These are phyloP conservation scores for Hymenoscyphus repandus DNA, from an alignment of 2,329 filamentous ascomycete species.

Conservation along the genomic window DNA sequence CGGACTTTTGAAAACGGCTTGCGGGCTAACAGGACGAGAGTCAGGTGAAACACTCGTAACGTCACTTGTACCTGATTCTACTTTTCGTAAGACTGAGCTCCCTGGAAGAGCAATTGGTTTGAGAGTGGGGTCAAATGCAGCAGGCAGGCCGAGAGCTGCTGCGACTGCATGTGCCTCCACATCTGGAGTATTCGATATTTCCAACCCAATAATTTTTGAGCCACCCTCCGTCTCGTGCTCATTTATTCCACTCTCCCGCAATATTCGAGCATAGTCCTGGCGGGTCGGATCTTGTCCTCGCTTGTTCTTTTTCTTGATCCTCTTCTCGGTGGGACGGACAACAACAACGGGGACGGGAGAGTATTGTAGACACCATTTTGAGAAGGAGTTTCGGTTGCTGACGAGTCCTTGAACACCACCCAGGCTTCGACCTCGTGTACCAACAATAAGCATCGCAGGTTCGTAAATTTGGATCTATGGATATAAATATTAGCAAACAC, in stretches of 20 bases:
- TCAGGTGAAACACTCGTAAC: slow-evolving; percentile 27
- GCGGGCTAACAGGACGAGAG: slow-evolving; percentile 30
- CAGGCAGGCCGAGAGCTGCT: slow-evolving; percentile 56
- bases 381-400: slow-evolving; percentile 56
- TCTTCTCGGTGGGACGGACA: slow-evolving; percentile 63
- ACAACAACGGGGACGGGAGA: slow-evolving; percentile 72
- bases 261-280: slow-evolving; percentile 59
- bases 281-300: slow-evolving; percentile 58
- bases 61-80: slow-evolving; percentile 26
- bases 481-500: slow-evolving; percentile 8
- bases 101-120: slow-evolving; percentile 44
- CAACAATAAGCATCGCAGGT: slow-evolving; percentile 67
- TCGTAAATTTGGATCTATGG: slow-evolving; percentile 66
- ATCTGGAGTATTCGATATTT: slow-evolving; percentile 37
- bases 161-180: slow-evolving; percentile 62
- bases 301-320: slow-evolving; percentile 67
- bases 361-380: slow-evolving; percentile 70
- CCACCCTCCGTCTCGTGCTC: slow-evolving; percentile 29
- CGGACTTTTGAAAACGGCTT: slow-evolving; percentile 39
- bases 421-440: slow-evolving; percentile 62
- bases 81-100: slow-evolving; percentile 16
- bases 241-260: slow-evolving; percentile 48
- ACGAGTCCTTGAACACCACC: slow-evolving; percentile 66
- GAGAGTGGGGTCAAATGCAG: slow-evolving; percentile 58
- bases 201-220: slow-evolving; percentile 21